phyloP scores from a whole-genome alignment of 306 rosid genomes.

The Malus sylvestris region DNA sequence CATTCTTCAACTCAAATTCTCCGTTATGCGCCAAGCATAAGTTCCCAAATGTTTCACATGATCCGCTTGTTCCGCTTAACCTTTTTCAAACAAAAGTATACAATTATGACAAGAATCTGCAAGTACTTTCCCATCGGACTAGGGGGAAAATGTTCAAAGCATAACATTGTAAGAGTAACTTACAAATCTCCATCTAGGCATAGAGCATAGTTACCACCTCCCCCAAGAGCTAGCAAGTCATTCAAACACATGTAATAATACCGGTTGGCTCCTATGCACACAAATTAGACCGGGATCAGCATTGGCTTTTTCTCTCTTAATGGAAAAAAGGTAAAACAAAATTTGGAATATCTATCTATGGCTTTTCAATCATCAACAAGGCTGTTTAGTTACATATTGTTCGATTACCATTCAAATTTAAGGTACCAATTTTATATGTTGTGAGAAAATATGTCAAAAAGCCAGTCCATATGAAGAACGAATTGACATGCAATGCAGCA shows the following conservation, averaged over 20 bases:
- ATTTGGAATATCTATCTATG: neutral
- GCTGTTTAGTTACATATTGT: neutral
- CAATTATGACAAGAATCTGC: slow-evolving; percentile 11
- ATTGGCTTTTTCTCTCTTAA: neutral
- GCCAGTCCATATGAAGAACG: neutral
- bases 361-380: neutral
- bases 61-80: slow-evolving; percentile 87
- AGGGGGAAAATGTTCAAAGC: neutral
- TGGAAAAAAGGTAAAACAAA: neutral
- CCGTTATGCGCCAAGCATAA: slow-evolving; percentile 72
- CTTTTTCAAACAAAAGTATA: slow-evolving; percentile 34
- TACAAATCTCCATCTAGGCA: slow-evolving; percentile 88
- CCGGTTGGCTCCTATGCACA: slow-evolving; percentile 64
- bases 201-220: slow-evolving; percentile 85
- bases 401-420: neutral
- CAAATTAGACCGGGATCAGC: neutral
- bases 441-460: neutral
- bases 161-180: slow-evolving; percentile 24
- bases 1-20: slow-evolving; percentile 84
- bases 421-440: neutral
- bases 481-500: neutral
- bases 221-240: slow-evolving; percentile 84
- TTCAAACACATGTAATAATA: slow-evolving; percentile 67
- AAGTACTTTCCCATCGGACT: neutral
- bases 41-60: slow-evolving; percentile 83